Evolutionary conservation across 2,329 filamentous ascomycete species (phyloP).

Genomic region (Aspergillus thermomutatus): DNA sequence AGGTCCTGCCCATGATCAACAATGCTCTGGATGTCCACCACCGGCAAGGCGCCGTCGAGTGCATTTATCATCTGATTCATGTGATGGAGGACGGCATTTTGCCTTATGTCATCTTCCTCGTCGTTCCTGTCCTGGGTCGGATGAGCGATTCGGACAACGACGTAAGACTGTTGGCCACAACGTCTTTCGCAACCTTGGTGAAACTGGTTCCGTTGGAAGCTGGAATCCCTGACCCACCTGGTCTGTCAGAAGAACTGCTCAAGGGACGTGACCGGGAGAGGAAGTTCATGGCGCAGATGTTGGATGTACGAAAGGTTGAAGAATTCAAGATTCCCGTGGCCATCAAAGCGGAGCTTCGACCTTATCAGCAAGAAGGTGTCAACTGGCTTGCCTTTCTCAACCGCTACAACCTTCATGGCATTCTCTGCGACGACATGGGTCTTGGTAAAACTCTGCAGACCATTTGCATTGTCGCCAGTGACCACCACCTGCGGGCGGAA

Average conservation of each 20-base stretch:
- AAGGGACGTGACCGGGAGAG: constrained; percentile 89
- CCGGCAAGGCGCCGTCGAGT: constrained; percentile 91
- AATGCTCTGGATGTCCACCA: constrained; percentile 84
- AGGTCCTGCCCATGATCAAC: constrained; percentile 85
- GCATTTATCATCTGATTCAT: constrained; percentile 93
- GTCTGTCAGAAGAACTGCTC: constrained; percentile 81
- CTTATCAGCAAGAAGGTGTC: constrained; percentile 97
- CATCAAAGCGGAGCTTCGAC: constrained; percentile 93
- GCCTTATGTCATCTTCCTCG: constrained; percentile 97
- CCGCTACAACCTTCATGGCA: constrained; percentile 94
- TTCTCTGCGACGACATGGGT: constrained; percentile 99
- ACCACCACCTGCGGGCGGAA: constrained; percentile 89
- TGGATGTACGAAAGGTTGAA: constrained; percentile 96
- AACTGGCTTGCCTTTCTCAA: constrained; percentile 99
- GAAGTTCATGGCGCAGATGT: constrained; percentile 93
- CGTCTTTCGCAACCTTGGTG: constrained; percentile 92
- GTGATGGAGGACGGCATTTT: constrained; percentile 97
- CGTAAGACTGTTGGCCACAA: constrained; percentile 88
- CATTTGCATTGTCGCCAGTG: constrained; percentile 94
- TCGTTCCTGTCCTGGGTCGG: constrained; percentile 90
- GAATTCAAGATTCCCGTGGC: constrained; percentile 89
- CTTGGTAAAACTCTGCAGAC: constrained; percentile 97
- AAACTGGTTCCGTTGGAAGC: constrained; percentile 96
- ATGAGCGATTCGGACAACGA: constrained; percentile 99
- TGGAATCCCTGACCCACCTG: constrained; percentile 93